A percentile compares a stretch with the other conserved stretches of the same genome.
Evolutionary conservation across 2,329 filamentous ascomycete genomes (phyloP).

Genomic region (Cryphonectria naterciae): DNA sequence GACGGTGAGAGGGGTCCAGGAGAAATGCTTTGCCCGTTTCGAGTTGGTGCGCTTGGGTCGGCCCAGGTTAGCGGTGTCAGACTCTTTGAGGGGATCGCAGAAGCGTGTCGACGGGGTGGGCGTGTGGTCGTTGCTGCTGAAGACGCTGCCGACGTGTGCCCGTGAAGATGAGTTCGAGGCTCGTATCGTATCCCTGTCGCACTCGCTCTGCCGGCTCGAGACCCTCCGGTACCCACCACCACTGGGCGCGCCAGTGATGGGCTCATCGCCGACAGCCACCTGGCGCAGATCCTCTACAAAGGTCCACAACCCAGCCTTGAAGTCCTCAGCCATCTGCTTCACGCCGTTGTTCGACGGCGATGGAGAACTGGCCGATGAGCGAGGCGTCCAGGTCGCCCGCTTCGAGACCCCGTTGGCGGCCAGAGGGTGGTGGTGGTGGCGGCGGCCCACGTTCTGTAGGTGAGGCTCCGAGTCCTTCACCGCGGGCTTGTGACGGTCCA

Average conservation of each 20-base stretch:
- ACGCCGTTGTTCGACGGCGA: conserved; percentile 41
- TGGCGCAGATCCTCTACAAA: conserved; percentile 96
- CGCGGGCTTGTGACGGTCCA: conserved; percentile 48
- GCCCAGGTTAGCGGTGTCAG: conserved; percentile 26
- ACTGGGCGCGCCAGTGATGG: conserved; percentile 58
- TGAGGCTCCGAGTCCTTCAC: conserved; percentile 38
- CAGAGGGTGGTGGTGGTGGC: conserved; percentile 30
- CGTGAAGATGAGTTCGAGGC: conserved; percentile 44
- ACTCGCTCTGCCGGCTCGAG: conserved; percentile 23
- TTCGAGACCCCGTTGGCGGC: conserved; percentile 47
- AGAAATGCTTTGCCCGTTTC: conserved; percentile 58
- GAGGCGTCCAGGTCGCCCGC: conserved; percentile 64
- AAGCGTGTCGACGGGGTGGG: conserved; percentile 32
- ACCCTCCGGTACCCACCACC: conserved; percentile 30
- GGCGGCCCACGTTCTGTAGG: conserved; percentile 37
- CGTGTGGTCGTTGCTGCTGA: conserved; percentile 39
- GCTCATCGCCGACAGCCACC: conserved; percentile 94
- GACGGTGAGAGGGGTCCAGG: conserved; percentile 62
- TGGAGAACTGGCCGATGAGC: conserved; percentile 47
- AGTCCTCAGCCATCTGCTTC: conserved; percentile 86
- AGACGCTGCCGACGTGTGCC: conserved; percentile 48
- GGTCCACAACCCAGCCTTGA: conserved; percentile 87
- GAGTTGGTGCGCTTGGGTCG: conserved; percentile 23
- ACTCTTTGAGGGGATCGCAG: conserved; percentile 22
- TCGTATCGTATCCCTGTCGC: conserved; percentile 53